Evolutionary conservation across 768 basidiomycete species (phyloP).

Genomic region (Pleurotus salmoneostramineus): DNA sequence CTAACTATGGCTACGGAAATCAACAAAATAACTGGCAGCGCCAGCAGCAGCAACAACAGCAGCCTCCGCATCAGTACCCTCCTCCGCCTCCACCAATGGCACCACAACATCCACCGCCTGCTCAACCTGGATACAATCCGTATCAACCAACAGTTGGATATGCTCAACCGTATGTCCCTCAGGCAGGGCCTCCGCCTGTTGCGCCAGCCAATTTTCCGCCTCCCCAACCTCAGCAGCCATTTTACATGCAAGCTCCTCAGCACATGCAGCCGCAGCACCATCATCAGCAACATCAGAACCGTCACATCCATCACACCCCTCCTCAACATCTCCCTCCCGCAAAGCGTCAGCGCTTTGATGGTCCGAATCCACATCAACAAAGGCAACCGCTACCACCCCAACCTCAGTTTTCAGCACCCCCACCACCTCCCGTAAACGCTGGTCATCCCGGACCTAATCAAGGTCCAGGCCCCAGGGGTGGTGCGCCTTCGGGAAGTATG

Average conservation of each 20-base stretch:
- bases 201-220: slow-evolving; percentile 48
- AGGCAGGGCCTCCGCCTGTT: slow-evolving; percentile 49
- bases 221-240: slow-evolving; percentile 43
- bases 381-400: slow-evolving; percentile 53
- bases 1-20: slow-evolving; percentile 87
- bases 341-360: slow-evolving; percentile 87
- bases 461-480: slow-evolving; percentile 38
- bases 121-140: slow-evolving; percentile 67
- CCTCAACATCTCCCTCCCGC: slow-evolving; percentile 88
- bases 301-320: slow-evolving; percentile 56
- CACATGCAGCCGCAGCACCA: slow-evolving; percentile 38
- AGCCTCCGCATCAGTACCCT: slow-evolving; percentile 47
- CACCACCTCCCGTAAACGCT: slow-evolving; percentile 42
- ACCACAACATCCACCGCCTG: slow-evolving; percentile 50
- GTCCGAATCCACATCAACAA: slow-evolving; percentile 53
- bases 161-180: slow-evolving; percentile 65
- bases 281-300: slow-evolving; percentile 46
- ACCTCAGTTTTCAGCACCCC: slow-evolving; percentile 64
- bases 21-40: slow-evolving; percentile 64
- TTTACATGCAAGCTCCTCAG: slow-evolving; percentile 36
- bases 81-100: slow-evolving; percentile 50
- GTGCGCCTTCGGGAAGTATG: slow-evolving; percentile 42
- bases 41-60: slow-evolving; percentile 49
- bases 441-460: slow-evolving; percentile 28
- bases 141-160: slow-evolving; percentile 70